A percentile compares a stretch with the other conserved stretches of the same genome.
These are phyloP conservation scores for Crithidia expoeki DNA, from an alignment of 208 protist genomes.

Conservation along the genomic window DNA sequence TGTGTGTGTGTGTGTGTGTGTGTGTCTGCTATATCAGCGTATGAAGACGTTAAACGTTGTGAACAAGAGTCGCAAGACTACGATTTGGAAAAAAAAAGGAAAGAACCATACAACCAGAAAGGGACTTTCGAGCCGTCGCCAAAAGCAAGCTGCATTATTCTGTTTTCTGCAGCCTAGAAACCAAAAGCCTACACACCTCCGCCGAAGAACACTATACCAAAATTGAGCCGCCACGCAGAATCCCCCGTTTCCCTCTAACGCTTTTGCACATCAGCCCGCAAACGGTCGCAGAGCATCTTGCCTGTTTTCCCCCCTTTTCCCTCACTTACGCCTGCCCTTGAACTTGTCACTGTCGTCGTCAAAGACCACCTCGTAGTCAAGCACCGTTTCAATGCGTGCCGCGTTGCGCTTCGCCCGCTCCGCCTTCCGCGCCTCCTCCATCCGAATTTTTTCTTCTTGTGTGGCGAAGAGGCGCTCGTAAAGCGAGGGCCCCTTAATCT, in stretches of 20 bases:
- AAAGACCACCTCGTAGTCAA: conserved; percentile 82
- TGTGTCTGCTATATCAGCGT: neutral
- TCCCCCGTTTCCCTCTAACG: too few species aligned
- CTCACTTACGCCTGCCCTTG: conserved; percentile 17
- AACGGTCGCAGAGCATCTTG: neutral
- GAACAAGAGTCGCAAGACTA: conserved; percentile 11
- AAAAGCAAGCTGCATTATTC: too few species aligned
- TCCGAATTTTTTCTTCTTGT: conserved; percentile 54
- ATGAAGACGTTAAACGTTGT: conserved; percentile 13
- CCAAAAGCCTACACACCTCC: too few species aligned
- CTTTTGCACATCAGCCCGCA: neutral
- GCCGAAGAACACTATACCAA: too few species aligned
- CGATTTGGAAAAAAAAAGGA: conserved; percentile 12
- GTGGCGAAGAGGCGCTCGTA: conserved; percentile 78
- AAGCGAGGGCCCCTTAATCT: conserved; percentile 66
- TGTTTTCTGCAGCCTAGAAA: too few species aligned
- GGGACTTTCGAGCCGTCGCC: too few species aligned
- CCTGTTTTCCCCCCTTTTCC: neutral
- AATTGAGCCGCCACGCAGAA: too few species aligned
- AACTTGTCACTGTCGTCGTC: conserved; percentile 36
- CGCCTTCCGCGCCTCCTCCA: conserved; percentile 52
- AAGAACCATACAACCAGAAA: neutral
- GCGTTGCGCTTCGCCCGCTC: conserved; percentile 39
- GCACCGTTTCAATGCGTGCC: conserved; percentile 70
- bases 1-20: neutral